Evolutionary conservation across 805 yeast species (phyloP), one percentile per base, ranked within the genome.

Genomic region (Cyberlindnera meyerae): DNA sequence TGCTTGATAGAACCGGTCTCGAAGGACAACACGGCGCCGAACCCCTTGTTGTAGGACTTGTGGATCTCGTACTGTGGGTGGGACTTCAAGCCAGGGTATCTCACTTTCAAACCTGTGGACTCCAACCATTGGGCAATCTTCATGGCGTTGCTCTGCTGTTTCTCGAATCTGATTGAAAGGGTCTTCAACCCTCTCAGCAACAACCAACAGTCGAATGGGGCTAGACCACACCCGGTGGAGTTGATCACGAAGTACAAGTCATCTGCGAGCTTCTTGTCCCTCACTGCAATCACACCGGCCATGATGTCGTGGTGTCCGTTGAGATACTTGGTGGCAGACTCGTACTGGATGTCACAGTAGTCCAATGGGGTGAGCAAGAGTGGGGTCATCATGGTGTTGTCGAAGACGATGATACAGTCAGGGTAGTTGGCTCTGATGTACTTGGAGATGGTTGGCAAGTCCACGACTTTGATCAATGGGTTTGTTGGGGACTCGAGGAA

Each of bases 301-400:
- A 89, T 89, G 51, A 89, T 76, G 59, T 90, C 97, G 61, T 89
- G 97, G 59, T 89, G 97, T 7, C 96, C 96, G 52, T 88, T 83
- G 49, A 89, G 68, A 56, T 85, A 89, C 62, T 89, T 89, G 29
- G 97, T 89, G 12, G 94, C 97, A 11, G 90, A 79, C 58, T 89
- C 97, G 59, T 89, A 90, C 39, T 85, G 95, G 39, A 89, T 84
- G 57, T 89, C 97, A 26, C 79, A 90, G 48, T 83, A 73, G 49
- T 84, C 86, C 47, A 89, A 68, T 5, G 97, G 97, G 17, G 81
- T 71, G 79, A 85, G 79, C 52, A 81, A 70, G 43, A 89, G 61
- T 11, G 97, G 97, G 20, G 95, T 80, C 94, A 89, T 82, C 97
- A 89, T 89, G 41, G 97, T 90, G 68, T 90, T 89, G 63, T 89